These are phyloP conservation scores for Apiotrichum laibachii DNA, from an alignment of 1,284 basidiomycete species.

Conservation along the genomic window DNA sequence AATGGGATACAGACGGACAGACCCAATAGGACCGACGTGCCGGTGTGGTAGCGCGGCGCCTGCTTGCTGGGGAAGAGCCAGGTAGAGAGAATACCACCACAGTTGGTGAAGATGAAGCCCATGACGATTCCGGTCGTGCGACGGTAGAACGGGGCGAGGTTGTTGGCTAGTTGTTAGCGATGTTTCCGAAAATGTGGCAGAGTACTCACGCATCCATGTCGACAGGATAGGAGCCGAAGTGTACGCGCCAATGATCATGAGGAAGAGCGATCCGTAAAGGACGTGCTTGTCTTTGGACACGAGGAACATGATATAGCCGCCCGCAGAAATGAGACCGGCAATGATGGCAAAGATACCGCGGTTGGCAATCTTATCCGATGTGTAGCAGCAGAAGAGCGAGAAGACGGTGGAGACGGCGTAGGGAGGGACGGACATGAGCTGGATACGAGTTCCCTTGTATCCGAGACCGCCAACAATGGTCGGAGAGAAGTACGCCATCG, in stretches of 20 bases:
- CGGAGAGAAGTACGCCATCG: constrained; percentile 54
- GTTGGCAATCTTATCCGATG: constrained; percentile 58
- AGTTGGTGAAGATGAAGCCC: constrained; percentile 58
- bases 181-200: too few species aligned
- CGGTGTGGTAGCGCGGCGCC: constrained; percentile 53
- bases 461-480: constrained; percentile 57
- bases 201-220: constrained; percentile 31
- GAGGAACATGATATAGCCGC: constrained; percentile 44
- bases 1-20: constrained; percentile 13
- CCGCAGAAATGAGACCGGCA: constrained; percentile 27
- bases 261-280: constrained; percentile 44
- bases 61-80: constrained; percentile 57
- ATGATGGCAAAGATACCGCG: constrained; percentile 50
- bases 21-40: constrained; percentile 36
- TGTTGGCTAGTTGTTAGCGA: constrained; percentile 51
- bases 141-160: constrained; percentile 59
- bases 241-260: constrained; percentile 46
- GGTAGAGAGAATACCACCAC: constrained; percentile 60
- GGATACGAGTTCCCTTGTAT: constrained; percentile 45
- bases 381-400: constrained; percentile 56
- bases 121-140: constrained; percentile 60
- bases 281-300: constrained; percentile 29
- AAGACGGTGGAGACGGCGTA: constrained; percentile 57
- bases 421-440: constrained; percentile 58
- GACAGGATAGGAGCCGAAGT: constrained; percentile 34